Base-by-base conservation (phyloP, 2,329 filamentous ascomycete genomes). In the Diaporthe destruens region DNA sequence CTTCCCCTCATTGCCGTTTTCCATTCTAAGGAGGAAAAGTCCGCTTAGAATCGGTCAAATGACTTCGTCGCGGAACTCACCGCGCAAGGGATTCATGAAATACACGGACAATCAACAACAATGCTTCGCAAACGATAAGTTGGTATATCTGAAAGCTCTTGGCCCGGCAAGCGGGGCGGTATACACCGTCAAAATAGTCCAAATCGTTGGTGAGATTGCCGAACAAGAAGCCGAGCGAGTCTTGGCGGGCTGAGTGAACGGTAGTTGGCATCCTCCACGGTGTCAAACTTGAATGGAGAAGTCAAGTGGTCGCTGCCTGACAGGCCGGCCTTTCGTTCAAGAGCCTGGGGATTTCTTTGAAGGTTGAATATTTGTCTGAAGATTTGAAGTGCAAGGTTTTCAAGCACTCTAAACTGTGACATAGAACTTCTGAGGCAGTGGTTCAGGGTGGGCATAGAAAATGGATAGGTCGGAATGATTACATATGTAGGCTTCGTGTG, bases 61-160 rank as follows among this genome's bases (percentile, higher is more conserved):
- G 20, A 25, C 57, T 32, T 29, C 36, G 12, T 29, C 23, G 39
- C 16, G 23, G 18, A 32, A 20, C 20, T 18, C 14, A 47, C 7
- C 14, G 36, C 23, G 57, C 39, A n/a, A 49, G 39, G 6, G 6
- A 34, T 32, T 32, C 5, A n/a, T n/a, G 25, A 34, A 49, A 34
- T 18, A 63, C 42, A 63, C 42, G 23, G 25, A n/a, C 32, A 8
- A 47, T 3, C 0, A 9, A 47, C 3, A 6, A 63, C 14, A n/a
- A 25, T n/a, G 25, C 39, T 63, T 39, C 57, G 57, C 39, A 49
- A 63, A 63, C n/a, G 57, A 63, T 47, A 63, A 63, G 39, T 25
- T 3, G n/a, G 23, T 39, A 25, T 25, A 32, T n/a, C 9, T 47
- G 9, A 20, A 63, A 18, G 25, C 39, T 63, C 57, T 63, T 63